Evolutionary conservation across 2,329 filamentous ascomycete species (phyloP).

Genomic region (Colletotrichum limetticola): DNA sequence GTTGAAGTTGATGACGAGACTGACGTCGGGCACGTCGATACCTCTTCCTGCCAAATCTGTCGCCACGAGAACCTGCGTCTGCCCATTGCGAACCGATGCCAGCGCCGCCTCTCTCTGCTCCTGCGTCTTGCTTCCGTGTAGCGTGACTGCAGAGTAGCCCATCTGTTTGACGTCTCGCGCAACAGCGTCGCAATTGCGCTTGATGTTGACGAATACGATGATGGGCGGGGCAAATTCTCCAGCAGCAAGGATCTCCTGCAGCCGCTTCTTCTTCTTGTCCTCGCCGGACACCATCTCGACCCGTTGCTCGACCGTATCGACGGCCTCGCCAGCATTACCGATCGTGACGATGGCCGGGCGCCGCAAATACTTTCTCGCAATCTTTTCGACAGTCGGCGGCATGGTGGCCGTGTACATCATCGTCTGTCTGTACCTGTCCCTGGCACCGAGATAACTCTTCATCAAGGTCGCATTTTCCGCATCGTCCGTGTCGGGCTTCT

Average conservation of each 20-base stretch:
- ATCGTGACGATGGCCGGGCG: constrained; percentile 95
- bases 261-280: constrained; percentile 95
- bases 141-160: constrained; percentile 88
- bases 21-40: constrained; percentile 97
- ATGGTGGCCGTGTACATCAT: constrained; percentile 99
- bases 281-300: constrained; percentile 92
- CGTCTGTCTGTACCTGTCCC: constrained; percentile 90
- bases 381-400: constrained; percentile 90
- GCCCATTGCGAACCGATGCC: constrained; percentile 81
- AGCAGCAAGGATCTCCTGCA: constrained; percentile 88
- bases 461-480: constrained; percentile 90
- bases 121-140: constrained; percentile 97
- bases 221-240: constrained; percentile 87
- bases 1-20: constrained; percentile 97
- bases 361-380: constrained; percentile 95
- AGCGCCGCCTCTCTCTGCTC: constrained; percentile 96
- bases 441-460: constrained; percentile 79
- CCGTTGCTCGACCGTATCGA: constrained; percentile 97
- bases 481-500: constrained; percentile 93
- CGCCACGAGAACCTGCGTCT: constrained; percentile 89
- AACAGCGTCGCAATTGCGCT: constrained; percentile 96
- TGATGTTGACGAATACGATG: constrained; percentile 99
- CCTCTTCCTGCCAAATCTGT: constrained; percentile 96
- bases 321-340: constrained; percentile 92
- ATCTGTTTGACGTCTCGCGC: constrained; percentile 94